These are phyloP conservation scores for Leavenworthia alabamica DNA, from an alignment of 345 rosid species.

Conservation along the genomic window DNA sequence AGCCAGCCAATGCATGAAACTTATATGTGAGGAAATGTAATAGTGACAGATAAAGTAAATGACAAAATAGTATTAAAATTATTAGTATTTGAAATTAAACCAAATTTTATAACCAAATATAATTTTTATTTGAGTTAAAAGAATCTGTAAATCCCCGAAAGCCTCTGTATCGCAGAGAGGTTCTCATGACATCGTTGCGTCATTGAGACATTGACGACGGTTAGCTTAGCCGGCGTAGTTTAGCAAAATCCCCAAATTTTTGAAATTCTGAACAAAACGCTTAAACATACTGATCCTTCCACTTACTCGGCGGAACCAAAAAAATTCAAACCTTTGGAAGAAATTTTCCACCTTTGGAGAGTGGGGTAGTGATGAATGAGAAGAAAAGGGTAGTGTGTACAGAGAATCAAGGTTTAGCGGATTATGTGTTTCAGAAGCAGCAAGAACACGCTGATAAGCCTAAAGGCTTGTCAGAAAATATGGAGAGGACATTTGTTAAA, in stretches of 20 bases:
- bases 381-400: constrained; percentile 42
- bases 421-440: constrained; percentile 54
- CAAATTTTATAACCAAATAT: no score
- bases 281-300: background rate
- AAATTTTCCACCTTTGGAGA: background rate
- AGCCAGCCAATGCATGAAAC: constrained; percentile 32
- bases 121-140: no score
- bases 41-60: background rate
- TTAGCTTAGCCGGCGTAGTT: background rate
- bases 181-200: background rate
- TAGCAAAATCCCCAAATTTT: background rate
- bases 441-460: constrained; percentile 58
- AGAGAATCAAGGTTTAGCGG: constrained; percentile 57
- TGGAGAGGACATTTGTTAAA: constrained; percentile 49
- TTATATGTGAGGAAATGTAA: background rate
- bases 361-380: constrained; percentile 42
- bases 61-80: background rate
- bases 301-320: background rate
- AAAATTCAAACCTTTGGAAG: background rate
- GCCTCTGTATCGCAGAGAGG: background rate
- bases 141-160: background rate
- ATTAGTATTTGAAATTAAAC: no score
- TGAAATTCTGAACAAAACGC: background rate
- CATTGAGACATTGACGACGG: no score
- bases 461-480: constrained; percentile 65